Base-by-base conservation (phyloP, 2,329 filamentous ascomycete species). In the Neopestalotiopsis rosae region DNA sequence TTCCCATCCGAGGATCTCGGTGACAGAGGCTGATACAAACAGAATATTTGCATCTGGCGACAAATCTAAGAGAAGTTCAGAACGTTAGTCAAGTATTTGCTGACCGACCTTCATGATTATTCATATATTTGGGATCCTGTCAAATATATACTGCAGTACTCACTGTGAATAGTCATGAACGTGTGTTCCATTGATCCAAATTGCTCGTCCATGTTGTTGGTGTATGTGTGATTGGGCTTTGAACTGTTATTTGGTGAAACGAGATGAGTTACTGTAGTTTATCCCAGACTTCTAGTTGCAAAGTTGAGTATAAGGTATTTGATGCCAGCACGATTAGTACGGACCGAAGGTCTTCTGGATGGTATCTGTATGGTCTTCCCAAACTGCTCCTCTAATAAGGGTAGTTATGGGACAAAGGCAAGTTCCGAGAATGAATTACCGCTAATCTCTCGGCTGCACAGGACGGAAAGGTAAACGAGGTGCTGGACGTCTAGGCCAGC, bases 161-260 rank as follows among this genome's bases (percentile, higher is more conserved):
- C 82, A 93, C 94, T 94, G 79, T 96, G 94, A 78, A 97, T 96
- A 74, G 93, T 94, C 83, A 97, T 96, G 82, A 97, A 97, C 40
- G 94, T 96, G 74, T 92, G 92, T 81, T 95, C 92, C 92, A 94
- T 93, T 72, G 77, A 79, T 69, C 74, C 71, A 72, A 72, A 69
- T 70, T 66, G 70, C 73, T 72, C 64, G 69, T 73, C 71, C 70
- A 71, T 62, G 66, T 67, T 74, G 69, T 73, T 10, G 13, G 30
- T 62, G 10, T 45, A 24, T n/a, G n/a, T 32, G 17, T 20, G 20
- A 28, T 59, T 14, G 30, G 24, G 20, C 7, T 28, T 13, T 28
- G 20, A 28, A 17, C n/a, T 17, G 14, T n/a, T 52, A 7, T 52
- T 24, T 52, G 6, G 45, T 52, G 45, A 52, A n/a, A 52, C 6